A percentile compares a stretch with the other conserved stretches of the same genome.
Conservation (phyloP, 495 filamentous ascomycete genomes). For the Trichoderma reesei region DNA sequence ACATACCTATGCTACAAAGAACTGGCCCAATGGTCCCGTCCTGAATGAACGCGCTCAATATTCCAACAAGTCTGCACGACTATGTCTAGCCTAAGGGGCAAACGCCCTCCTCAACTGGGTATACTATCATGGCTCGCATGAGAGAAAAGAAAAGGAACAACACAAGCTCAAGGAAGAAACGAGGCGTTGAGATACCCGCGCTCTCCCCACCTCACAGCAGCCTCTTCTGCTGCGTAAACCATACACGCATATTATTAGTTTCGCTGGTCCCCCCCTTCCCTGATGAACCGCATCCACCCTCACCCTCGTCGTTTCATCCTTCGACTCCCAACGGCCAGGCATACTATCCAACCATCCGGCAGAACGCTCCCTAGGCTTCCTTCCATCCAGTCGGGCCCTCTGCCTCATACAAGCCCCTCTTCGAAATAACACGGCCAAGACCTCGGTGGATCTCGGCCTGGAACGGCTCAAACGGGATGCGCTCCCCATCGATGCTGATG, state of each 20-base stretch:
- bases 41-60: too few species aligned
- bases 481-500: constrained; percentile 91
- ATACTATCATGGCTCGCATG: neutral
- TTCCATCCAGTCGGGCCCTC: constrained; percentile 46
- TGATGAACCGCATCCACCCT: too few species aligned
- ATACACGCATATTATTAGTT: neutral
- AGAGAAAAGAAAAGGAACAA: neutral
- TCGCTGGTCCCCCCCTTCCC: too few species aligned
- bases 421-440: constrained; percentile 74
- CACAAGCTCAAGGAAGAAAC: neutral
- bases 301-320: too few species aligned
- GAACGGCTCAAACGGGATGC: constrained; percentile 73
- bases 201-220: too few species aligned
- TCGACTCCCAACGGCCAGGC: too few species aligned
- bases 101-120: neutral
- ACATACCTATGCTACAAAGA: too few species aligned
- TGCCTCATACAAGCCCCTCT: constrained; percentile 63
- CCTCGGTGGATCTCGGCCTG: constrained; percentile 84
- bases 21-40: too few species aligned
- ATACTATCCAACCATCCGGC: constrained; percentile 11
- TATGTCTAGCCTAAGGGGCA: neutral
- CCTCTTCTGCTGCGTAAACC: neutral
- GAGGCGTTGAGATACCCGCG: neutral
- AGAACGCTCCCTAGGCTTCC: constrained; percentile 16
- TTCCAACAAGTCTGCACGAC: neutral